Conservation (phyloP, 164 flowering plant genomes). For the Magnolia sinica region DNA sequence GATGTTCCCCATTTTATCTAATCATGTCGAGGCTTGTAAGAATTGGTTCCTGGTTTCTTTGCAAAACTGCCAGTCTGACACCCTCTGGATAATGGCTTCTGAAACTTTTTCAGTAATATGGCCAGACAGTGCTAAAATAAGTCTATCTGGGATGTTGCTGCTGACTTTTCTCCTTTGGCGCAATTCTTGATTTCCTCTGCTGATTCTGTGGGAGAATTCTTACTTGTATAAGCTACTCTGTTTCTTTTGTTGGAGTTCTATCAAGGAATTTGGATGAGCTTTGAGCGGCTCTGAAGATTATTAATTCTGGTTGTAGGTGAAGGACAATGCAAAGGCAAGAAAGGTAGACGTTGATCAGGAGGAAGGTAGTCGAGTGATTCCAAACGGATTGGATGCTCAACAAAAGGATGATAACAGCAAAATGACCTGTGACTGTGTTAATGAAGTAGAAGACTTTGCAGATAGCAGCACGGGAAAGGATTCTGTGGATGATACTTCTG, state of each 20-base stretch:
- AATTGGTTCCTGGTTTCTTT: not conserved
- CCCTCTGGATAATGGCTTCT: not conserved
- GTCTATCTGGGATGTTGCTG: not conserved
- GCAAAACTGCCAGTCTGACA: not conserved
- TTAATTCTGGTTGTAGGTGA: slow-evolving; percentile 10
- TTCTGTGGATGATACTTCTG: slow-evolving; percentile 19
- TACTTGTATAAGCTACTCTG: not conserved
- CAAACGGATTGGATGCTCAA: slow-evolving; percentile 25
- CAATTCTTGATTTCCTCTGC: not conserved
- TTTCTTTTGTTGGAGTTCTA: not conserved
- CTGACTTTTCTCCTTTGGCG: not conserved
- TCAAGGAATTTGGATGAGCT: not conserved
- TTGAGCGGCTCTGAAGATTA: not conserved
- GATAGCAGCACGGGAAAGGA: slow-evolving; percentile 27
- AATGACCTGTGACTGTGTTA: slow-evolving; percentile 17
- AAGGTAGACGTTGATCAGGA: slow-evolving; percentile 26
- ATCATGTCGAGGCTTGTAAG: not conserved
- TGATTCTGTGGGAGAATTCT: not conserved
- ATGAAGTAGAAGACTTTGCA: slow-evolving; percentile 21
- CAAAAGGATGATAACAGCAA: slow-evolving; percentile 33
- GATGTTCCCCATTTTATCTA: not conserved
- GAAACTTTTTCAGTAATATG: not conserved
- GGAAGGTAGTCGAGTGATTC: slow-evolving; percentile 24
- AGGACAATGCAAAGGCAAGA: slow-evolving; percentile 29
- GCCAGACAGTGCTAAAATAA: not conserved